Conservation (phyloP, 2,329 filamentous ascomycete species). For the Cladorrhinum sp. region DNA sequence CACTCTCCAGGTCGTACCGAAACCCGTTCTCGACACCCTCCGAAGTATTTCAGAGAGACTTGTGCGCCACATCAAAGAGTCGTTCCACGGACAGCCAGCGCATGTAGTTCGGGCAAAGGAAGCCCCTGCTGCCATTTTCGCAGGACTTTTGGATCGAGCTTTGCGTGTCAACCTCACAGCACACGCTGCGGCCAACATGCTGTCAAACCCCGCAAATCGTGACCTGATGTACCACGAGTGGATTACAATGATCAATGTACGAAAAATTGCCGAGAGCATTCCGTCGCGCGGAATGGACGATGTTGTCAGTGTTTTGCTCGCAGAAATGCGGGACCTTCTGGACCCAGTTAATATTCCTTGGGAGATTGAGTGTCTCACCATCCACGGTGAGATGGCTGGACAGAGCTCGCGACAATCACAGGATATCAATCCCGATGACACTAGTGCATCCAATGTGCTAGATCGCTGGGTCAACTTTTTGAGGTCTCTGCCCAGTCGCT, state of each 20-base stretch:
- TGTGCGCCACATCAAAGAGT: conserved; percentile 76
- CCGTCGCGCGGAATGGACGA: conserved; percentile 65
- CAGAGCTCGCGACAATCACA: conserved; percentile 45
- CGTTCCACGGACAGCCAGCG: conserved; percentile 78
- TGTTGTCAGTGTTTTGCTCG: conserved; percentile 58
- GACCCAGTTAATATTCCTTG: conserved; percentile 65
- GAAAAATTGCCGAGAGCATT: conserved; percentile 62
- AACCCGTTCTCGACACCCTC: conserved; percentile 80
- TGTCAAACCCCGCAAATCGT: conserved; percentile 83
- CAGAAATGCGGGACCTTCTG: conserved; percentile 67
- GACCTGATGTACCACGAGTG: conserved; percentile 96
- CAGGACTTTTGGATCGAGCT: conserved; percentile 78
- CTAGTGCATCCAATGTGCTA: conserved; percentile 62
- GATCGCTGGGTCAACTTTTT: conserved; percentile 78
- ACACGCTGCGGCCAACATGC: conserved; percentile 88
- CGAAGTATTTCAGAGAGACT: conserved; percentile 81
- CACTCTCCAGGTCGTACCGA: conserved; percentile 86
- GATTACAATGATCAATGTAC: conserved; percentile 63
- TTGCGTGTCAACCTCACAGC: conserved; percentile 90
- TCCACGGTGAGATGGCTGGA: conserved; percentile 56
- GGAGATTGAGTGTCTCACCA: conserved; percentile 60
- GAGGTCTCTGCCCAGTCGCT: conserved; percentile 63
- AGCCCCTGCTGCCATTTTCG: conserved; percentile 84
- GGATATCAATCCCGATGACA: conserved; percentile 37
- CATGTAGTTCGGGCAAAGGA: conserved; percentile 88